These are phyloP conservation scores for Kickxella alabastrina DNA, from an alignment of 192 early-diverging fungal genomes.

Conservation along the genomic window DNA sequence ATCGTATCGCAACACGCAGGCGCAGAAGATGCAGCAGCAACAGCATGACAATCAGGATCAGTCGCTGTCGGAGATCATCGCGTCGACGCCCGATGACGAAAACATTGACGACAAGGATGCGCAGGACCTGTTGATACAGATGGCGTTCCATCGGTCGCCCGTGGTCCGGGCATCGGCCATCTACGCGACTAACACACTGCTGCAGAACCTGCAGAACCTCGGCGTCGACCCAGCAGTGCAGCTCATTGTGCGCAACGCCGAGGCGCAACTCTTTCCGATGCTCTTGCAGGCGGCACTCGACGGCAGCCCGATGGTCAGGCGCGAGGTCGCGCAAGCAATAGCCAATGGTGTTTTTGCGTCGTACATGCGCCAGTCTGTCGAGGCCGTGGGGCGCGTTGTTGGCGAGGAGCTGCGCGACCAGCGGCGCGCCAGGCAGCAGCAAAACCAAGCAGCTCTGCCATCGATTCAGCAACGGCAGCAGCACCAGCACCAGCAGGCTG, in stretches of 20 bases:
- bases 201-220: conserved; percentile 62
- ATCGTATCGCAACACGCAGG: conserved; percentile 45
- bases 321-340: conserved; percentile 77
- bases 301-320: conserved; percentile 84
- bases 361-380: conserved; percentile 59
- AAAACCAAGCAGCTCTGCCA: too few relatives aligned
- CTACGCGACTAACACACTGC: conserved; percentile 71
- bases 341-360: conserved; percentile 69
- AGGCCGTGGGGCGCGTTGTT: conserved; percentile 58
- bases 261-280: conserved; percentile 64
- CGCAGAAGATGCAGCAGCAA: conserved; percentile 7
- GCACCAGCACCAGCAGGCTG: not conserved
- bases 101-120: conserved; percentile 41
- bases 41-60: not conserved
- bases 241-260: conserved; percentile 64
- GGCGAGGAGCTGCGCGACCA: conserved; percentile 46
- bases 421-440: too few relatives aligned
- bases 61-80: conserved; percentile 47
- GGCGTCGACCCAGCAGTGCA: conserved; percentile 62
- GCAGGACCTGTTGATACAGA: conserved; percentile 29
- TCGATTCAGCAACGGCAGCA: too few relatives aligned
- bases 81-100: conserved; percentile 38
- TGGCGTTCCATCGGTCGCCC: conserved; percentile 31
- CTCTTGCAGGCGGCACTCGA: conserved; percentile 62
- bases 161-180: conserved; percentile 82